Evolutionary conservation across 495 filamentous ascomycete species (phyloP), one percentile per base, ranked within the genome.

Genomic region (Aspergillus bertholletiae): DNA sequence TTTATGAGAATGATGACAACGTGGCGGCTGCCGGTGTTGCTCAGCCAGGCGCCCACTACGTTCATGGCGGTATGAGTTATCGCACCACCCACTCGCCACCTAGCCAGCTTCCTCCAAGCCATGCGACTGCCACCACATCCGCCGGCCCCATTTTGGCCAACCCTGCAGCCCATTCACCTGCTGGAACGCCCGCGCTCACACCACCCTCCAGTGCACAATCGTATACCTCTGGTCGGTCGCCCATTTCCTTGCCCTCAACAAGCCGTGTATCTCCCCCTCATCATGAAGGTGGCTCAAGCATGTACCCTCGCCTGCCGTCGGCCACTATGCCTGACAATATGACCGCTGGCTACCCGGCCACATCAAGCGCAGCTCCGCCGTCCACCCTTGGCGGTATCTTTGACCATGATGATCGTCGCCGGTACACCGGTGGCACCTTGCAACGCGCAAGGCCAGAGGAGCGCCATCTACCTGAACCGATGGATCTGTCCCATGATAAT

Each of bases 1-100:
- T 97, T 24, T 97, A 97, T 66, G 93, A 97, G 70, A 93, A 84
- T 62, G 85, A 91, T 21, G 88, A 89, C 62, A 82, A 88, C 13
- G 80, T 88, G 3, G 86, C 89, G 13, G 87, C 88, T 1, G 85
- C 87, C 28, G 88, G 88, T 47, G 78, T 90, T 46, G 82, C 84
- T 35, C 85, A 89, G 56, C 82, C 87, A 21, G 86, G 81, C 41
- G 75, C 82, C 23, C 84, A 89, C 60, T 85, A 84, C 54, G 70
- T 86, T 11, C 80, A 81, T 66, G 72, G 63, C 18, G 74, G 70
- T 27, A 70, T 84, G 56, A 80, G 80, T 67, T 87, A 85, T 65
- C 88, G 90, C 50, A 75, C 84, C 21, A 88, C 84, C 60, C 78
- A 89, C 52, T 89, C 89, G n/a, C 89, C 92, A 0, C 85, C 77